Conservation (phyloP, 257 asterid genomes). For the Fraxinus pennsylvanica region DNA sequence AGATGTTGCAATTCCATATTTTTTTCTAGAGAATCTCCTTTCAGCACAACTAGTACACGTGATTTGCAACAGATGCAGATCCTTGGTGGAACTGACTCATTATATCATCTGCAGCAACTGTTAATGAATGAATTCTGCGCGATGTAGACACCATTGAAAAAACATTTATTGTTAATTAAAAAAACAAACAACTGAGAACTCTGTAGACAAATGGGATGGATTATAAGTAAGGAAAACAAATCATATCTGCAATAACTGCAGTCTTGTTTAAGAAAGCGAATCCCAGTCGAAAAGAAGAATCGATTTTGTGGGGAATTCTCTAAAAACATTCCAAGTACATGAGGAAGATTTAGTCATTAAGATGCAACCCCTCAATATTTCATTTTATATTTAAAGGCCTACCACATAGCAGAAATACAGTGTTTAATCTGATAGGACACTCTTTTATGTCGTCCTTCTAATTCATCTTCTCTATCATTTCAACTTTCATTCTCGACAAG, state of each 20-base stretch:
- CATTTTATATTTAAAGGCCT: slow-evolving; percentile 23
- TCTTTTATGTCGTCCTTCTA: slow-evolving; percentile 12
- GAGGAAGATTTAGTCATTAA: neutral
- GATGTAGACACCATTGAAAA: neutral
- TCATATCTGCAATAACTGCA: neutral
- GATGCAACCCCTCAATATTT: slow-evolving; percentile 22
- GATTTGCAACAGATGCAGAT: neutral
- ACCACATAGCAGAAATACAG: slow-evolving; percentile 12
- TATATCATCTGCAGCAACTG: neutral
- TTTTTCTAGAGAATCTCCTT: no score
- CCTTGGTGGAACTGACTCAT: neutral
- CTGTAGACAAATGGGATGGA: neutral
- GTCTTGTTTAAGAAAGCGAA: neutral
- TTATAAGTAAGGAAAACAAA: neutral
- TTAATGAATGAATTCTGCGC: neutral
- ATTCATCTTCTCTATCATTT: slow-evolving; percentile 6
- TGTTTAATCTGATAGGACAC: neutral
- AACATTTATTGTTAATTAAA: neutral
- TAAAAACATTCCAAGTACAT: neutral
- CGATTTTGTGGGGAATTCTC: neutral
- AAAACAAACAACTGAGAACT: neutral
- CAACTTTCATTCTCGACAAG: slow-evolving; percentile 4
- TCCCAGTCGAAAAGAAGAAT: neutral
- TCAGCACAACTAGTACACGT: no score
- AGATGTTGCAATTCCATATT: no score